These are phyloP conservation scores for Amborella trichopoda DNA, from an alignment of 164 flowering plant genomes.

Conservation along the genomic window DNA sequence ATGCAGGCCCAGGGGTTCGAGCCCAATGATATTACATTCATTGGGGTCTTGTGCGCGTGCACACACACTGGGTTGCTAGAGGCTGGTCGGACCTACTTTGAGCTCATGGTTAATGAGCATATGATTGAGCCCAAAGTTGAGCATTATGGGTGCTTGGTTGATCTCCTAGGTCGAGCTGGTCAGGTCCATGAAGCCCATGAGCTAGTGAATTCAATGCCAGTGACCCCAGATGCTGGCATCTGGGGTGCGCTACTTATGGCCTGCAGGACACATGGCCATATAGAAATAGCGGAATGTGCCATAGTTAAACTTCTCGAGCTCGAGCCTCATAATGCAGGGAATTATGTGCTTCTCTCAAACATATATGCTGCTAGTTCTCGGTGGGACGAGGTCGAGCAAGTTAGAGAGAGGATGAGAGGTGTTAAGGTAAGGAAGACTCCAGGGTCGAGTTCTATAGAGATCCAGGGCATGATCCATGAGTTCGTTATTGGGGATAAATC, in stretches of 20 bases:
- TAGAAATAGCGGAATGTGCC: constrained; percentile 16
- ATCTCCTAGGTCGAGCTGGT: constrained; percentile 20
- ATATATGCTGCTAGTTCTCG: constrained; percentile 14
- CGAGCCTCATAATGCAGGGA: constrained; percentile 20
- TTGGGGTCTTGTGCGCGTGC: constrained; percentile 21
- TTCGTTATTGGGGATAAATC: constrained; percentile 16
- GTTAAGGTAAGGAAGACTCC: constrained; percentile 15
- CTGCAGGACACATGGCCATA: constrained; percentile 18
- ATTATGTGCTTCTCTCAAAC: constrained; percentile 18
- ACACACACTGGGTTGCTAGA: constrained; percentile 17
- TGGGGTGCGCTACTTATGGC: constrained; percentile 24
- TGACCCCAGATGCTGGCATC: constrained; percentile 14
- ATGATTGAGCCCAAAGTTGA: constrained; percentile 15
- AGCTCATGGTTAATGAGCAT: constrained; percentile 13
- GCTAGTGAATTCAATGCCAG: constrained; percentile 13
- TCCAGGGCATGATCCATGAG: constrained; percentile 13
- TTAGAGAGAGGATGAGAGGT: constrained; percentile 20
- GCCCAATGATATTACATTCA: constrained; percentile 18
- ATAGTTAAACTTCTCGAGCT: constrained; percentile 10
- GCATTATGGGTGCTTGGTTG: constrained; percentile 28
- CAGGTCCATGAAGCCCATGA: constrained; percentile 14
- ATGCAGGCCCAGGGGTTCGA: constrained; percentile 7
- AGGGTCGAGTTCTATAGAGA: constrained; percentile 20
- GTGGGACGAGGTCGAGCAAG: constrained; percentile 15
- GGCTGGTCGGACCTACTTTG: constrained; percentile 16